Base-by-base conservation (phyloP, 352 stramenopile genomes). In the Thraustochytrium striatum region DNA sequence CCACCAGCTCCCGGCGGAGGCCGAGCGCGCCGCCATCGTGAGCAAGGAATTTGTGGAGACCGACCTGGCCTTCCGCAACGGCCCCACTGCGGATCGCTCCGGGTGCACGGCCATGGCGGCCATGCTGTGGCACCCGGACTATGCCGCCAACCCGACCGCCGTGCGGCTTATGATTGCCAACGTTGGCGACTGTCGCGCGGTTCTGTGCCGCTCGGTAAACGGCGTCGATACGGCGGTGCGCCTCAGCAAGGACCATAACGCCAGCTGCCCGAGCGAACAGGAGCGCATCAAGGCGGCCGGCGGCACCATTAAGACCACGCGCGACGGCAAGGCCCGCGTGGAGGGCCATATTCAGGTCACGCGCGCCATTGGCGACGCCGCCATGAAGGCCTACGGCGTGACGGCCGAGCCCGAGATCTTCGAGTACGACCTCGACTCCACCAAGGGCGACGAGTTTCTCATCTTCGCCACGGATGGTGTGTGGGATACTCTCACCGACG, bases 231-330 rank as follows among this genome's bases (percentile, higher is more conserved):
- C 33, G 30, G 65, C 65, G 9, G 25, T 75, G 13, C 65, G 65
- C 32, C 65, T 75, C 39, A 96, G 89, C 52, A 89, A 92, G 33
- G 92, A 97, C 82, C 92, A 97, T 79, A 97, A 97, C 69, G 91
- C 91, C 33, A 93, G 94, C 85, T 86, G 91, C 47, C 87, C 91
- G 44, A 78, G 81, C 2, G 92, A 97, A 79, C 91, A 96, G 81
- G 87, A 93, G 47, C 90, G 91, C 69, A 88, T 97, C 1, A 81
- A 82, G 57, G 87, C 65, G 13, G 65, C 65, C 21, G 65, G 65
- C 52, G 65, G 65, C 50, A 75, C 41, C 41, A 75, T 75, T 50
- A 9, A 58, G 30, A 75, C 36, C 19, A 75, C 65, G 21, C 65
- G 65, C 25, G 65, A 75, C 25, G 65, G 65, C 25, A 85, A 85